These are phyloP conservation scores for Salvia rosmarinus DNA, from an alignment of 257 asterid genomes.

Conservation along the genomic window DNA sequence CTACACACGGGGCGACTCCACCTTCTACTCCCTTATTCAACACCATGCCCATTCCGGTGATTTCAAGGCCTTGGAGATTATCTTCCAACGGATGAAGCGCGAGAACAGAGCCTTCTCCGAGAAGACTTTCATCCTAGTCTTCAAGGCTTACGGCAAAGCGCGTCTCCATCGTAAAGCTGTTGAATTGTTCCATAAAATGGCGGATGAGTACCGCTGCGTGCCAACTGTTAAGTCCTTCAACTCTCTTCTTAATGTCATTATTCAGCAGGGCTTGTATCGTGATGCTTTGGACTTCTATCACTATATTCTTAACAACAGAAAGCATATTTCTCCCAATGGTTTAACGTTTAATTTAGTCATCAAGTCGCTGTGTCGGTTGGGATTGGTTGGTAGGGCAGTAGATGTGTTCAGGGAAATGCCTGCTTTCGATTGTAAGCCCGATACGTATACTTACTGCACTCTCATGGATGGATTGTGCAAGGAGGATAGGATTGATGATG, in stretches of 20 bases:
- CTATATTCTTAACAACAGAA: constrained; percentile 41
- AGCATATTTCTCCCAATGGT: constrained; percentile 56
- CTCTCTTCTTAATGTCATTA: constrained; percentile 78
- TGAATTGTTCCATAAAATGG: constrained; percentile 70
- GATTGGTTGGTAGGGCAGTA: constrained; percentile 59
- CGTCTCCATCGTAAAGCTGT: constrained; percentile 63
- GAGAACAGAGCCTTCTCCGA: constrained; percentile 71
- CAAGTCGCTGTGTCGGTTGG: constrained; percentile 70
- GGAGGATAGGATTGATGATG: constrained; percentile 78
- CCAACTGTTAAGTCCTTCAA: constrained; percentile 82
- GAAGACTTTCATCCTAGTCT: constrained; percentile 64
- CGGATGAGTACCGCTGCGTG: constrained; percentile 68
- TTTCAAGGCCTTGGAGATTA: constrained; percentile 67
- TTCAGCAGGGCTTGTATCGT: too few relatives aligned
- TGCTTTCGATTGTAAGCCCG: constrained; percentile 54
- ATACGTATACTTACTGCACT: constrained; percentile 82
- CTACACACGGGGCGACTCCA: constrained; percentile 79
- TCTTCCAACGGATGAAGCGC: constrained; percentile 67
- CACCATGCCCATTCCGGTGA: constrained; percentile 64
- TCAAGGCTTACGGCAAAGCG: constrained; percentile 82
- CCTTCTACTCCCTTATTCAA: constrained; percentile 76
- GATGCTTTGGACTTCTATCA: constrained; percentile 75
- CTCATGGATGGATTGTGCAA: constrained; percentile 97
- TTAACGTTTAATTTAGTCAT: constrained; percentile 80
- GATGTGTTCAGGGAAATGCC: constrained; percentile 77